A percentile compares a stretch with the other conserved stretches of the same genome.
Evolutionary conservation across 164 flowering plant species (phyloP).

Genomic region (Vitis amurensis): DNA sequence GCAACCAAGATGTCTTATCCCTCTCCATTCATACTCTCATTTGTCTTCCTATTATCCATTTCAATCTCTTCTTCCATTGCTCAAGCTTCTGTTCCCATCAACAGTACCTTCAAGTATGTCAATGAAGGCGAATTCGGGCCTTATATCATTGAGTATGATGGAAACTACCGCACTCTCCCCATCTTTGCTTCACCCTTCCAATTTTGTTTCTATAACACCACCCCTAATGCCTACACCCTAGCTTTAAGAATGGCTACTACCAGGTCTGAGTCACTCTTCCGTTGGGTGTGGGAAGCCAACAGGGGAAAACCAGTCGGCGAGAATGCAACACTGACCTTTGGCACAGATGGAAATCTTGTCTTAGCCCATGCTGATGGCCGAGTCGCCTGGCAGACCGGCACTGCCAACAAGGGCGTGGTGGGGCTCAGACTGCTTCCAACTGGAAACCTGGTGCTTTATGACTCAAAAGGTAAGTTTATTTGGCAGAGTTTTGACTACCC

Average conservation of each 20-base stretch:
- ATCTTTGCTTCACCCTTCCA: slow-evolving; percentile 33
- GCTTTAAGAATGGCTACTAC: slow-evolving; percentile 35
- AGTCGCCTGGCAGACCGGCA: slow-evolving; percentile 53
- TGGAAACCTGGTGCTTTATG: slow-evolving; percentile 54
- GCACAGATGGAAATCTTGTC: slow-evolving; percentile 53
- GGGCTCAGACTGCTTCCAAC: slow-evolving; percentile 38
- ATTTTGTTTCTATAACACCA: slow-evolving; percentile 46
- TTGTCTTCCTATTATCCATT: slow-evolving; percentile 15
- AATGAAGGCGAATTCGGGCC: slow-evolving; percentile 46
- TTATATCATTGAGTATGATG: slow-evolving; percentile 42
- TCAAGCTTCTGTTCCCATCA: slow-evolving; percentile 43
- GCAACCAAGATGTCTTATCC: not conserved
- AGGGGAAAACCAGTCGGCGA: slow-evolving; percentile 46
- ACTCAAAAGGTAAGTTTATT: slow-evolving; percentile 35
- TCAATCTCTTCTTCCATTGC: slow-evolving; percentile 9
- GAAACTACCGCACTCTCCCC: slow-evolving; percentile 23
- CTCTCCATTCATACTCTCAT: not conserved
- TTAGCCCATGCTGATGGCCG: slow-evolving; percentile 46
- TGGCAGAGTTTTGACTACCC: slow-evolving; percentile 66
- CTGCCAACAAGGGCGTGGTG: slow-evolving; percentile 51
- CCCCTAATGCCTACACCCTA: slow-evolving; percentile 46
- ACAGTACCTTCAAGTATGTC: slow-evolving; percentile 35
- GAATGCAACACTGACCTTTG: slow-evolving; percentile 40
- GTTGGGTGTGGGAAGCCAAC: slow-evolving; percentile 68
- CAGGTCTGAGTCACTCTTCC: slow-evolving; percentile 22